Evolutionary conservation across 805 yeast species (phyloP).

Genomic region (Yamadazyma kitorensis): DNA sequence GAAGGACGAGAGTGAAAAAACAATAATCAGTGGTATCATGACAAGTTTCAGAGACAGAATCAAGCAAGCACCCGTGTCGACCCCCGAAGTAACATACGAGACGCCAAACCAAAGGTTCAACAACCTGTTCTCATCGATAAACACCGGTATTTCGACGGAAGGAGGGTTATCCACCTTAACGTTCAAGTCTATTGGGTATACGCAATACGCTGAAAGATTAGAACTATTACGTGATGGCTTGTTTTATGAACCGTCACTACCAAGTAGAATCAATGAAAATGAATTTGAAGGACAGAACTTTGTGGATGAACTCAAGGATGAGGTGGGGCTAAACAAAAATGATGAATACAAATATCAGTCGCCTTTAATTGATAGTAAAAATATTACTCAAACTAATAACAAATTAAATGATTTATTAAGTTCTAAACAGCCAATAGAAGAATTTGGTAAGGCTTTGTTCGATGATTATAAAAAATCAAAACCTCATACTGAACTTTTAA

Average conservation of each 20-base stretch:
- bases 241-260: slow-evolving; percentile 12
- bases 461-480: slow-evolving; percentile 16
- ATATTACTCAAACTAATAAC: slow-evolving; percentile 5
- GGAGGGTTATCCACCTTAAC: slow-evolving; percentile 42
- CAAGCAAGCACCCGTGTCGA: slow-evolving; percentile 5
- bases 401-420: slow-evolving; percentile 14
- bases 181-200: slow-evolving; percentile 38
- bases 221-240: slow-evolving; percentile 31
- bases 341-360: neutral
- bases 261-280: slow-evolving; percentile 17
- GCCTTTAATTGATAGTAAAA: neutral
- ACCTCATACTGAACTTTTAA: slow-evolving; percentile 14
- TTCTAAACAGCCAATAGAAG: slow-evolving; percentile 15
- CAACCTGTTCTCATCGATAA: slow-evolving; percentile 28
- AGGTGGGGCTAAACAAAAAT: slow-evolving; percentile 1
- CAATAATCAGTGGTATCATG: too few species aligned
- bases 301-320: slow-evolving; percentile 12
- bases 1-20: too few species aligned
- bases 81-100: slow-evolving; percentile 14
- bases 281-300: slow-evolving; percentile 21
- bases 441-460: slow-evolving; percentile 13
- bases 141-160: slow-evolving; percentile 39
- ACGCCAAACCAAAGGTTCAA: slow-evolving; percentile 20
- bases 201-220: slow-evolving; percentile 32
- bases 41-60: slow-evolving; percentile 12